Conservation (phyloP, 306 rosid genomes). For the Sphenostylis stenocarpa region DNA sequence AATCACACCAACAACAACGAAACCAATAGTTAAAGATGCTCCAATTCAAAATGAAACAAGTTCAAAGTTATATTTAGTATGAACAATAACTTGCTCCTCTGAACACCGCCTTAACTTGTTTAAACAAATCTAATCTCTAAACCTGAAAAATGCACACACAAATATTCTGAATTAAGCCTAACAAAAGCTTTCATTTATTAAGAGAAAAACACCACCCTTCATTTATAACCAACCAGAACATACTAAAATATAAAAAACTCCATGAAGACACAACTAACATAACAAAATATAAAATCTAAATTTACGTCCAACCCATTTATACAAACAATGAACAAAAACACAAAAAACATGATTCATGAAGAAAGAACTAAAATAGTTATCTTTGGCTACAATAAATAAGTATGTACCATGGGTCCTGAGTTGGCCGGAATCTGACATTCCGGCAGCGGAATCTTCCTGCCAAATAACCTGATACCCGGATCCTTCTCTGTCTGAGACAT, state of each 20-base stretch:
- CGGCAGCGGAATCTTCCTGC: conserved; percentile 59
- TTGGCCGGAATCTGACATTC: conserved; percentile 51
- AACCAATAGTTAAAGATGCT: not conserved
- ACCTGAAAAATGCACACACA: not conserved
- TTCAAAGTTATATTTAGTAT: not conserved
- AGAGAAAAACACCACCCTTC: not conserved
- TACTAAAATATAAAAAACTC: conserved; percentile 3
- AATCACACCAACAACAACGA: not conserved
- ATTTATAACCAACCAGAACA: conserved; percentile 7
- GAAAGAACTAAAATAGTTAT: not conserved
- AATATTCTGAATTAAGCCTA: conserved; percentile 1
- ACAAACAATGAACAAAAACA: not conserved
- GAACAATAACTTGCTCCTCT: conserved; percentile 1
- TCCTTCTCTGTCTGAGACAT: conserved; percentile 43
- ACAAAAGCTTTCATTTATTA: not conserved
- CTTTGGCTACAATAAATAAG: not conserved
- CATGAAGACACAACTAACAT: not conserved
- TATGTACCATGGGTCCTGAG: conserved; percentile 42
- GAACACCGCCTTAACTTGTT: not conserved
- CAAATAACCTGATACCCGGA: conserved; percentile 65
- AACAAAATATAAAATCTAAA: conserved; percentile 10
- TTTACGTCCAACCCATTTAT: conserved; percentile 32
- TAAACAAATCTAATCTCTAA: conserved; percentile 16
- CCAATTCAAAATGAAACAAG: conserved; percentile 27
- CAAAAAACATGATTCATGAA: conserved; percentile 5